Base-by-base conservation (phyloP, 495 filamentous ascomycete species). In the Talaromyces thailandensis region DNA sequence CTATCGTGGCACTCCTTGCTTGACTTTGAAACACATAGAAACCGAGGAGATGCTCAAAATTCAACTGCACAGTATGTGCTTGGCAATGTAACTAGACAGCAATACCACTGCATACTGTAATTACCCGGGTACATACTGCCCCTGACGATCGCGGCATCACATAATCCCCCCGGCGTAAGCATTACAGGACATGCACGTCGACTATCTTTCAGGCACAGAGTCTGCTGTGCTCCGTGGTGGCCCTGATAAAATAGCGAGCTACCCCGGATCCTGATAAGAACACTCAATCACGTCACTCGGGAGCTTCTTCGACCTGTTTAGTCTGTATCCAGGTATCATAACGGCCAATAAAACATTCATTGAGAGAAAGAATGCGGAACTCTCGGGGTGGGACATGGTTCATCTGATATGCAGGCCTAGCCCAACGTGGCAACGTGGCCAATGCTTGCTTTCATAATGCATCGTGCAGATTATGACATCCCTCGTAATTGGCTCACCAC, bases 401-500 rank as follows among this genome's bases (percentile, higher is more conserved):
- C 4, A 40, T 40, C 35, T 40, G 35, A 40, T 40, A 40, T 40
- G 35, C 14, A 40, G 35, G 35, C 35, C 35, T 40, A 40, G 32
- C 32, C 32, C 32, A 37, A 37, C 32, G 32, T 12, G 32, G 32
- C 14, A 37, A 37, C 28, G 35, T 45, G 40, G 40, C 40, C 16
- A 18, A 45, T 45, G 43, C 43, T 48, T 48, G 35, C 35, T 16
- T 40, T 48, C 43, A 23, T 48, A 21, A 48, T 55, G 51, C 24
- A 26, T 5, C 26, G 23, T 26, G 23, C 48, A 26, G 6, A 26
- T 55, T 28, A 55, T 61, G 32, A 31, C 11, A 32, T 24, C 24
- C 37, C 51, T 12, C 35, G 50, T 28, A 51, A 52, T 60, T 21
- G 40, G 64, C 61, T 64, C 56, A 69, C 65, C 68, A 76, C 69